Evolutionary conservation across 1,284 basidiomycete genomes (phyloP).

Genomic region (Leccinum pachyderme): DNA sequence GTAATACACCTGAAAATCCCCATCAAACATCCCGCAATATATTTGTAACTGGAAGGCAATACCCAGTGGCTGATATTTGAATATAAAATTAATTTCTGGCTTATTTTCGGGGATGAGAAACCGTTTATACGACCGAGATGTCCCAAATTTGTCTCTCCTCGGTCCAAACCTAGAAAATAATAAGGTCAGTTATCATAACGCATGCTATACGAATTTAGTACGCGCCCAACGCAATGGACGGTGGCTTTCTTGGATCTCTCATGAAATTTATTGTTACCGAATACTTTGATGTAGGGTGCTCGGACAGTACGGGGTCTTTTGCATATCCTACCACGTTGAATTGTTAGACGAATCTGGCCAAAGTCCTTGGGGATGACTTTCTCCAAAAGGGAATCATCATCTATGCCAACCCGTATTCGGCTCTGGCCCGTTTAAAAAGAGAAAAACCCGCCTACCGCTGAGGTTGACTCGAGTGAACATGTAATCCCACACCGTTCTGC

Average conservation of each 20-base stretch:
- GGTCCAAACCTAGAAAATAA: slow-evolving; percentile 8
- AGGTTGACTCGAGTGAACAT: slow-evolving; percentile 19
- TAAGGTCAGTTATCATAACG: background rate
- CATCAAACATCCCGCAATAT: background rate
- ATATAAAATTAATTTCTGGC: slow-evolving; percentile 13
- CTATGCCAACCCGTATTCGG: slow-evolving; percentile 2
- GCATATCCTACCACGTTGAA: slow-evolving; percentile 1
- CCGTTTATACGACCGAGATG: rapidly evolving
- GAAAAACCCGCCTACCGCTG: slow-evolving; percentile 3
- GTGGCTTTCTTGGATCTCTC: slow-evolving; percentile 17
- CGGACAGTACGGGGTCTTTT: rapidly evolving
- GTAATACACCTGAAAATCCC: slow-evolving; percentile 16
- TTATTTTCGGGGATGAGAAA: background rate
- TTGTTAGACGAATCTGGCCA: slow-evolving; percentile 11
- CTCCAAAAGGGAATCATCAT: slow-evolving; percentile 22
- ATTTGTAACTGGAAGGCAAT: background rate
- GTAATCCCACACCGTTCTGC: background rate
- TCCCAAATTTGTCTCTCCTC: background rate
- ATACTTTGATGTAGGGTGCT: background rate
- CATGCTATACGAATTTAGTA: background rate
- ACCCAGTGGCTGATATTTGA: slow-evolving; percentile 20
- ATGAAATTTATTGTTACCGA: slow-evolving; percentile 4
- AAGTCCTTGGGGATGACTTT: slow-evolving; percentile 6
- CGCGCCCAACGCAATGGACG: slow-evolving; percentile 15
- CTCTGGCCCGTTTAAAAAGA: background rate